Conservation (phyloP, 345 rosid species). For the Euclidium syriacum region DNA sequence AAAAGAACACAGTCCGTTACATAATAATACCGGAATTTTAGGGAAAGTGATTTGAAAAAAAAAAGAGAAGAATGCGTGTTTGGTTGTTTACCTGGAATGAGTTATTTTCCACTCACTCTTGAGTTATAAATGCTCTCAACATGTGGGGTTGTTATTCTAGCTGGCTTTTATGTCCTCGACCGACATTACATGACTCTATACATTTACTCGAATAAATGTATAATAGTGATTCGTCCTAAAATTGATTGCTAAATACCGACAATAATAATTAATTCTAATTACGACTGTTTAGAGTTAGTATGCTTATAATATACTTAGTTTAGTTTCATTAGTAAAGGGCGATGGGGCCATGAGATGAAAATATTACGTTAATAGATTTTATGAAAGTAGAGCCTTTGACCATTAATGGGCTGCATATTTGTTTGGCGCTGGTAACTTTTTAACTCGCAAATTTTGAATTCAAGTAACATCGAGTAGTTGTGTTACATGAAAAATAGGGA, state of each 20-base stretch:
- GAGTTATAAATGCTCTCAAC: constrained; percentile 7
- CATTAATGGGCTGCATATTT: background rate
- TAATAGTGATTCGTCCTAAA: background rate
- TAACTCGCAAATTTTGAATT: too few relatives aligned
- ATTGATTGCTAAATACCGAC: constrained; percentile 11
- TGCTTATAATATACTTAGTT: too few relatives aligned
- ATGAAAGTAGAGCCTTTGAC: background rate
- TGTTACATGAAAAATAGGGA: too few relatives aligned
- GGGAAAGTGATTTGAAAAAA: background rate
- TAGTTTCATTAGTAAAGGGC: background rate
- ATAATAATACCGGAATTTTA: constrained; percentile 9
- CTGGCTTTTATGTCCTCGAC: constrained; percentile 18
- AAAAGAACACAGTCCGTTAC: constrained; percentile 16
- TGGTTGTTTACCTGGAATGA: background rate
- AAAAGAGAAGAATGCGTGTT: background rate
- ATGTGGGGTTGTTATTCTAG: constrained; percentile 10
- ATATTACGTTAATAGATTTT: background rate
- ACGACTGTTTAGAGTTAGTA: background rate
- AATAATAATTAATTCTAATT: background rate
- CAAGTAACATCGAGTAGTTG: too few relatives aligned
- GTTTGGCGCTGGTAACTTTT: too few relatives aligned
- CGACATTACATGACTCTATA: constrained; percentile 23
- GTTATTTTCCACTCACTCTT: constrained; percentile 4
- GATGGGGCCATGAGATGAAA: background rate
- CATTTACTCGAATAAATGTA: too few relatives aligned